Base-by-base conservation (phyloP, 305 asterid species). In the Fraxinus velutina region DNA sequence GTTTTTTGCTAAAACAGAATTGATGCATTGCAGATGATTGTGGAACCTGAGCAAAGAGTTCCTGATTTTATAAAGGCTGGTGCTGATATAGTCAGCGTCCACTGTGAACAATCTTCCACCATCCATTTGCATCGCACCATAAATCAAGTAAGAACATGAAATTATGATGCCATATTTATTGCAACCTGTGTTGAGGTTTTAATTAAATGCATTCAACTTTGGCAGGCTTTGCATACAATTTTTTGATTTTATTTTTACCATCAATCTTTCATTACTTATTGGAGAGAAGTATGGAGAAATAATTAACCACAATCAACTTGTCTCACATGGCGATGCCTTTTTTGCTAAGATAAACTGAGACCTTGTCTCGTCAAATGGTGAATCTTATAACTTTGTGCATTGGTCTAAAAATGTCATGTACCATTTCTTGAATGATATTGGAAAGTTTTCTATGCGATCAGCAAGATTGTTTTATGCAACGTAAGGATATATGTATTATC, bases 21-120 rank as follows among this genome's bases (percentile, higher is more conserved):
- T 57, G 88, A 82, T 88, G 83, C 80, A 78, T 85, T 86, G 86
- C 98, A 96, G 99, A 96, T 96, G 99, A 94, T 94, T 85, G 99
- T 96, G 73, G 98, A 96, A 87, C 98, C 99, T 17, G 99, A 96
- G 15, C 98, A 90, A 89, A 88, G 98, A 84, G 93, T 96, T 62
- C 94, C 98, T 13, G 99, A 96, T 88, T 96, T 96, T 89, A 90
- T 96, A 77, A 96, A 96, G 87, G 99, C 99, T 78, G 99, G 99
- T 83, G 99, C 99, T 50, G 98, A 96, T 78, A 96, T 96, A 66
- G 92, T 96, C 76, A 96, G 98, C 83, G 92, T 94, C 87, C 99
- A 96, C 62, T 96, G 99, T 80, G 99, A 96, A 85, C 98, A 92
- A 86, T 88, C 98, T 82, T 94, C 99, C 77, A 94, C 99, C 84